A percentile compares a stretch with the other conserved stretches of the same genome.
Conservation (phyloP, 768 basidiomycete genomes). For the Leccinum rimulosum region DNA sequence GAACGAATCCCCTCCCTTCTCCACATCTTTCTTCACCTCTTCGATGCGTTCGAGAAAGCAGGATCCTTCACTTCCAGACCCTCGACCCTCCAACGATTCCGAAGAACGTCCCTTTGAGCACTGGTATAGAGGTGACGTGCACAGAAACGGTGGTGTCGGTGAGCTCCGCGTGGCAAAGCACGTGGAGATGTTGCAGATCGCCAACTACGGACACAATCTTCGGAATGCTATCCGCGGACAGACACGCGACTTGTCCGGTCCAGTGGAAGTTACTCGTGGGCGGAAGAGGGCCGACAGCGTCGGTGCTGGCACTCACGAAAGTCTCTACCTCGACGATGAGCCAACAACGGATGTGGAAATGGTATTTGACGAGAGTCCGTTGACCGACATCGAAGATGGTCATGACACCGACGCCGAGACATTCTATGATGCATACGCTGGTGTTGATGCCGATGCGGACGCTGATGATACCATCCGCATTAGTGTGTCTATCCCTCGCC, state of each 20-base stretch:
- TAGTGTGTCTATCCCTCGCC: constrained; percentile 17
- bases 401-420: constrained; percentile 38
- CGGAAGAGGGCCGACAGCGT: constrained; percentile 69
- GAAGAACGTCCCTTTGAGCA: constrained; percentile 85
- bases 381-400: constrained; percentile 69
- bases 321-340: constrained; percentile 68
- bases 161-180: constrained; percentile 72
- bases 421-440: constrained; percentile 39
- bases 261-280: constrained; percentile 28
- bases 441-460: constrained; percentile 16
- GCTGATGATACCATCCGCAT: constrained; percentile 20
- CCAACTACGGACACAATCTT: constrained; percentile 74
- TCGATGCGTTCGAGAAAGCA: constrained; percentile 39
- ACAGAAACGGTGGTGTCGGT: constrained; percentile 86
- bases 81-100: constrained; percentile 66
- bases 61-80: constrained; percentile 31
- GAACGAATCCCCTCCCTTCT: constrained; percentile 65
- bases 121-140: constrained; percentile 87
- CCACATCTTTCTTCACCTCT: constrained; percentile 41
- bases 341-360: constrained; percentile 42
- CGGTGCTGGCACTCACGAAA: constrained; percentile 54
- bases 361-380: constrained; percentile 73
- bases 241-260: constrained; percentile 24
- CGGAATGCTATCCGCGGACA: constrained; percentile 29
- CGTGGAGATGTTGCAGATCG: constrained; percentile 86